Evolutionary conservation across 306 rosid species (phyloP), one percentile per base, ranked within the genome.

Genomic region (Dryas alaskensis): DNA sequence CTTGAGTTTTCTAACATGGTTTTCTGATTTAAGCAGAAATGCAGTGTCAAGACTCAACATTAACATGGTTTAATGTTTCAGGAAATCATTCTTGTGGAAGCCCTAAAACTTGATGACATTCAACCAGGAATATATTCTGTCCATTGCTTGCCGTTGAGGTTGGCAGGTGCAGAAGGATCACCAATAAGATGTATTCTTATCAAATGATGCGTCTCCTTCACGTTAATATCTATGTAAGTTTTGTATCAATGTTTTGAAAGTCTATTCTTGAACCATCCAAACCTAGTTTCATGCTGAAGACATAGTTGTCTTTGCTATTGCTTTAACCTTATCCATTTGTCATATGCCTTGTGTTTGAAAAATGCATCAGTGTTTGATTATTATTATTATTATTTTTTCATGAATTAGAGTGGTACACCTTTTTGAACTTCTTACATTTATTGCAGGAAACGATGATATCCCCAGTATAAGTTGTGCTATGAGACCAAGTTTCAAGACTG

Each of bases 31-130:
- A 45, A 68, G 58, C 65, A 61, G 62, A 61, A 75, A 54, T 63
- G 19, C 50, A 47, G 49, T 27, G 47, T 52, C 27, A 79, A 66
- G 68, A 54, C 57, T 72, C 48, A 60, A 19, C 55, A 65, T 53
- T 47, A 67, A 82, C 74, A 73, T 43, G 60, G 69, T 70, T 47
- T 50, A 60, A 69, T 81, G 71, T 60, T 78, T 52, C 67, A 91
- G 98, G 97, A 93, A 84, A 84, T 91, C 80, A 87, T 93, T 85
- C 92, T 89, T 9, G 97, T 93, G 82, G 98, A 93, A 81, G 85
- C 76, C 73, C 89, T 93, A 60, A 93, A 93, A 77, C 93, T 93
- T 16, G 96, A 89, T 72, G 88, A 82, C 64, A 69, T 93, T 51
- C 85, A 88, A 59, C 77, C 89, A 11, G 98, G 97, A 73, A 47